phyloP scores from a whole-genome alignment of 2,329 filamentous ascomycete species.

The Chlorencoelia australis region DNA sequence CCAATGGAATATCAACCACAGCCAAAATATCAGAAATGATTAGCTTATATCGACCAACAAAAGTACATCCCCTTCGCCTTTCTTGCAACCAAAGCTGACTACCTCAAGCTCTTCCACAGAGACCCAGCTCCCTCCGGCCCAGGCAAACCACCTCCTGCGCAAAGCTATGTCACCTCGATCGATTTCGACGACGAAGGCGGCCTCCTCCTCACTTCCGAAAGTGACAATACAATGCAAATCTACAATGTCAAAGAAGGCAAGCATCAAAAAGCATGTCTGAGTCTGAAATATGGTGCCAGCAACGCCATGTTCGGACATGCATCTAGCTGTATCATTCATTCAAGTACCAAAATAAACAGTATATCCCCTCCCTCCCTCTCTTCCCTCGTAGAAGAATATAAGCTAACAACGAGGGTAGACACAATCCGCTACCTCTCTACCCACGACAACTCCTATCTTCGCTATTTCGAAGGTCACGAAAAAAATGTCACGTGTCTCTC shows the following conservation, averaged over 20 bases:
- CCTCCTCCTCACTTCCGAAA: conserved; percentile 79
- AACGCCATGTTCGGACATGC: conserved; percentile 92
- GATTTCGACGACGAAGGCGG: conserved; percentile 96
- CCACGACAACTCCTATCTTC: conserved; percentile 92
- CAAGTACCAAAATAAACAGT: conserved; percentile 91
- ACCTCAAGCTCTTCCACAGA: conserved; percentile 47
- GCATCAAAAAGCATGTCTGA: conserved; percentile 78
- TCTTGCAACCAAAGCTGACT: conserved; percentile 7
- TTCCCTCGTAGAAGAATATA: neutral
- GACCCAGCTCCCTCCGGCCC: conserved; percentile 39
- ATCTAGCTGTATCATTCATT: conserved; percentile 78
- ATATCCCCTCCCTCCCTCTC: conserved; percentile 19
- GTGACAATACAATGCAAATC: conserved; percentile 90
- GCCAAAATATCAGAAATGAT: conserved; percentile 72
- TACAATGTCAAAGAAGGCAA: conserved; percentile 90
- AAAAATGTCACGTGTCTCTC: conserved; percentile 73
- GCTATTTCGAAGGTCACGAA: conserved; percentile 90
- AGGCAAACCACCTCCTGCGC: conserved; percentile 11
- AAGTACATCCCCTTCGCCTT: conserved; percentile 40
- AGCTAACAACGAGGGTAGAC: conserved; percentile 37
- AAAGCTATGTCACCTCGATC: conserved; percentile 70
- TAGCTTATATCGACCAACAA: conserved; percentile 65
- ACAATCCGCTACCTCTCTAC: conserved; percentile 79
- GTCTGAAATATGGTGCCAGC: conserved; percentile 95
- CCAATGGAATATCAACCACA: conserved; percentile 18